Evolutionary conservation across 2,329 filamentous ascomycete species (phyloP).

Genomic region (Aureobasidium sp.): DNA sequence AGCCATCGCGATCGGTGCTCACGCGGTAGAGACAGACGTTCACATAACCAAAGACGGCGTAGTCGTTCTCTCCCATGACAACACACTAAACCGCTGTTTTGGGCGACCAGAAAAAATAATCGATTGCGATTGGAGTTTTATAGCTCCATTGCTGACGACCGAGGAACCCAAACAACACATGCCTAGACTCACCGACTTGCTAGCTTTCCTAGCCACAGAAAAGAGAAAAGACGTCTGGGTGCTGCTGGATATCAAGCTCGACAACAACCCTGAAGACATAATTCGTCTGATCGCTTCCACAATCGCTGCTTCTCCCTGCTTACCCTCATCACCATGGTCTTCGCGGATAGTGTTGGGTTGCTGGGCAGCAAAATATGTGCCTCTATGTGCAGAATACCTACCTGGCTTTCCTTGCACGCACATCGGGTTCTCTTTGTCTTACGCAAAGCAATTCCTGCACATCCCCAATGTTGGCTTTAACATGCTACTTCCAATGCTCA

Average conservation of each 20-base stretch:
- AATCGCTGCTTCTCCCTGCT: constrained; percentile 42
- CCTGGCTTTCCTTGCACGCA: constrained; percentile 55
- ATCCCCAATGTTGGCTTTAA: constrained; percentile 68
- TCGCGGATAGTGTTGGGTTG: constrained; percentile 68
- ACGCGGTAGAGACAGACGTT: constrained; percentile 82
- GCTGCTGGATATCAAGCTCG: constrained; percentile 79
- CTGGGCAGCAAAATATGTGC: constrained; percentile 71
- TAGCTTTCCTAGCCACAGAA: constrained; percentile 60
- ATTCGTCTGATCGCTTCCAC: constrained; percentile 59
- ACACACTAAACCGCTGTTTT: constrained; percentile 70
- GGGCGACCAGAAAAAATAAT: constrained; percentile 61
- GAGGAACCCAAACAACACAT: constrained; percentile 60
- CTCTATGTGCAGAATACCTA: constrained; percentile 52
- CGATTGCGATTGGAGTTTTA: constrained; percentile 67
- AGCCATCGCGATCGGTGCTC: constrained; percentile 63
- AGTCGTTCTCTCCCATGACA: constrained; percentile 65
- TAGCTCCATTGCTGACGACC: constrained; percentile 59
- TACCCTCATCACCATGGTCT: constrained; percentile 52
- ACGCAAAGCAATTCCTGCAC: constrained; percentile 63
- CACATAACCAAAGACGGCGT: constrained; percentile 76
- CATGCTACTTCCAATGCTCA: constrained; percentile 59
- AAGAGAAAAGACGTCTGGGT: constrained; percentile 65
- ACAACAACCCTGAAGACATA: constrained; percentile 62
- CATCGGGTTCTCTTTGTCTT: constrained; percentile 57
- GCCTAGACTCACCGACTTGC: constrained; percentile 64